A percentile compares a stretch with the other conserved stretches of the same genome.
These are phyloP conservation scores for Raffaelea albimanens DNA, from an alignment of 2,329 filamentous ascomycete genomes.

Conservation along the genomic window DNA sequence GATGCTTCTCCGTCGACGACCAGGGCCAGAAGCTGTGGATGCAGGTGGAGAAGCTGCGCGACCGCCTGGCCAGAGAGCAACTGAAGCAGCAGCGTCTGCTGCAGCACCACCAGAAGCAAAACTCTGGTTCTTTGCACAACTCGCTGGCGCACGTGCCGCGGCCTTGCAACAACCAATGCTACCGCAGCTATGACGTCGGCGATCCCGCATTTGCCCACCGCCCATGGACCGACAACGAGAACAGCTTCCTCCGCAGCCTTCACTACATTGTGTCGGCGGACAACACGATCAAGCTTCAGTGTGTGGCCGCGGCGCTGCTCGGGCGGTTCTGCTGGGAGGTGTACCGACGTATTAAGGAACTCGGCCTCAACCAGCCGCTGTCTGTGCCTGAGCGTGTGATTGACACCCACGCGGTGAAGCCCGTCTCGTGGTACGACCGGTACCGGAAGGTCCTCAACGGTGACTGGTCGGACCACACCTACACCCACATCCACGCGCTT, in stretches of 20 bases:
- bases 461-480: conserved; percentile 47
- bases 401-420: conserved; percentile 29
- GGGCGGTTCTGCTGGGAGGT: conserved; percentile 45
- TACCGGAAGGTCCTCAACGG: conserved; percentile 42
- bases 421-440: conserved; percentile 46
- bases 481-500: conserved; percentile 44
- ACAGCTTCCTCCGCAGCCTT: conserved; percentile 36
- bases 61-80: conserved; percentile 17
- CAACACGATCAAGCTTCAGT: conserved; percentile 35
- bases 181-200: conserved; percentile 22
- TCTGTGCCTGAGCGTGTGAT: conserved; percentile 13
- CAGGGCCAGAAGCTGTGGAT: conserved; percentile 11
- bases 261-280: conserved; percentile 30
- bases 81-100: background rate
- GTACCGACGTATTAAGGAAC: conserved; percentile 30
- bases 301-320: conserved; percentile 39
- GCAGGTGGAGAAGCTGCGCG: conserved; percentile 12
- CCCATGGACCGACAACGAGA: conserved; percentile 41
- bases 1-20: conserved; percentile 40
- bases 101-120: background rate
- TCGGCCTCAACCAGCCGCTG: conserved; percentile 24
- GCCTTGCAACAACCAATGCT: conserved; percentile 34
- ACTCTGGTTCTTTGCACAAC: background rate
- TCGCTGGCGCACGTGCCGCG: background rate
- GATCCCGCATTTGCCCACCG: conserved; percentile 22